phyloP scores from a whole-genome alignment of 495 filamentous ascomycete genomes.

The Trichocladium uniseriatum region DNA sequence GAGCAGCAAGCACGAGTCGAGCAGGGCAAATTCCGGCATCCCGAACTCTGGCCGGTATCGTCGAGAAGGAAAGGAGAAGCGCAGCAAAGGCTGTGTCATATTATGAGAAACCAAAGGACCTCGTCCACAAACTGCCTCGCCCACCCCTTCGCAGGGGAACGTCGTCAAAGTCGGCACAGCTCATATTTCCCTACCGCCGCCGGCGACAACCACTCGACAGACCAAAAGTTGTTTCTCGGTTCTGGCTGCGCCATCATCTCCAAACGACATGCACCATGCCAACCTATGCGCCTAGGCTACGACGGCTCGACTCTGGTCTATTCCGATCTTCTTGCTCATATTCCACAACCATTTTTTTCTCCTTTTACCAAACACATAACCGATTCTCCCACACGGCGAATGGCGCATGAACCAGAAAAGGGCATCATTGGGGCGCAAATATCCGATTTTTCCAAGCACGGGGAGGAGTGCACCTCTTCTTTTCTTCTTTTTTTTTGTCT shows the following conservation, averaged over 20 bases:
- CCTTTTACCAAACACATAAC: slow-evolving; percentile 16
- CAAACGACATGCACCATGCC: too few relatives aligned
- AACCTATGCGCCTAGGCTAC: too few relatives aligned
- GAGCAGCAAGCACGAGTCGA: slow-evolving; percentile 24
- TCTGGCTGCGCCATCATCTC: not conserved
- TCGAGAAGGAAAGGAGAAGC: slow-evolving; percentile 20
- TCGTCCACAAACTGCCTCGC: not conserved
- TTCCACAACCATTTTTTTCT: slow-evolving; percentile 10
- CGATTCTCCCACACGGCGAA: slow-evolving; percentile 24
- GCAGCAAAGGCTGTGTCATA: slow-evolving; percentile 24
- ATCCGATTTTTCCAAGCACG: slow-evolving; percentile 11
- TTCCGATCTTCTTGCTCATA: slow-evolving; percentile 19
- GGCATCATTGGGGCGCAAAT: slow-evolving; percentile 28
- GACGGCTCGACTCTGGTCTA: not conserved
- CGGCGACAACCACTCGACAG: not conserved
- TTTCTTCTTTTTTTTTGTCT: slow-evolving; percentile 1
- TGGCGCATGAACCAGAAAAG: slow-evolving; percentile 30
- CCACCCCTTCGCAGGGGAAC: not conserved
- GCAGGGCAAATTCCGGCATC: slow-evolving; percentile 12
- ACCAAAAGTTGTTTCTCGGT: not conserved
- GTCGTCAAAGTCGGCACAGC: too few relatives aligned
- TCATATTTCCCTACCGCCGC: not conserved
- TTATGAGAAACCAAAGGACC: slow-evolving; percentile 24
- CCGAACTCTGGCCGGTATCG: slow-evolving; percentile 14
- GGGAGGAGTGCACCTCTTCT: slow-evolving; percentile 2